phyloP scores from a whole-genome alignment of 164 flowering plant genomes.

The Tetrastigma voinierianum region DNA sequence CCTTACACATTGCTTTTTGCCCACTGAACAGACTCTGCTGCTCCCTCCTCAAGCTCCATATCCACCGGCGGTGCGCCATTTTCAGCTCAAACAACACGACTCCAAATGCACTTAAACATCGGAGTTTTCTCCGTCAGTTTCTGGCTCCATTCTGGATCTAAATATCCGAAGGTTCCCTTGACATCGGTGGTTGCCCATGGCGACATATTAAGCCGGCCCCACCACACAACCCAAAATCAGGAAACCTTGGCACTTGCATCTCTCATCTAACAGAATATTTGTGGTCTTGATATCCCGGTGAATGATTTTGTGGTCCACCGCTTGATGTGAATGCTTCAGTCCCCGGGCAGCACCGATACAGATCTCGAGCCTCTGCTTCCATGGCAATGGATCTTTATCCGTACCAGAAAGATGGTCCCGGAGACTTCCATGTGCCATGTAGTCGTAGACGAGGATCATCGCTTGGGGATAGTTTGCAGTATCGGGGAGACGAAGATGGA shows the following conservation, averaged over 20 bases:
- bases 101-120: neutral
- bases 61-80: neutral
- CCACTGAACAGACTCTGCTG: neutral
- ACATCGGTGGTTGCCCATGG: too few species aligned
- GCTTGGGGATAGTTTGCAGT: slow-evolving; percentile 3
- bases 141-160: neutral
- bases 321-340: slow-evolving; percentile 6
- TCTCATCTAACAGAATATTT: slow-evolving; percentile 11
- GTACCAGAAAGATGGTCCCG: slow-evolving; percentile 5
- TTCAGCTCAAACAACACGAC: neutral
- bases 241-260: slow-evolving; percentile 7
- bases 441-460: slow-evolving; percentile 19
- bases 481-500: slow-evolving; percentile 18
- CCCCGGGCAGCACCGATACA: slow-evolving; percentile 12
- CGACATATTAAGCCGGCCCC: neutral
- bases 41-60: neutral
- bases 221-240: slow-evolving; percentile 12
- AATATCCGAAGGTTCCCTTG: neutral
- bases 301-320: slow-evolving; percentile 1
- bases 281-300: slow-evolving; percentile 16
- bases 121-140: neutral
- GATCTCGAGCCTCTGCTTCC: slow-evolving; percentile 13
- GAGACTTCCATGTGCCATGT: slow-evolving; percentile 11
- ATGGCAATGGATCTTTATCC: neutral
- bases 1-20: neutral